Conservation (phyloP, 2,329 filamentous ascomycete genomes). For the Sclerotinia borealis region DNA sequence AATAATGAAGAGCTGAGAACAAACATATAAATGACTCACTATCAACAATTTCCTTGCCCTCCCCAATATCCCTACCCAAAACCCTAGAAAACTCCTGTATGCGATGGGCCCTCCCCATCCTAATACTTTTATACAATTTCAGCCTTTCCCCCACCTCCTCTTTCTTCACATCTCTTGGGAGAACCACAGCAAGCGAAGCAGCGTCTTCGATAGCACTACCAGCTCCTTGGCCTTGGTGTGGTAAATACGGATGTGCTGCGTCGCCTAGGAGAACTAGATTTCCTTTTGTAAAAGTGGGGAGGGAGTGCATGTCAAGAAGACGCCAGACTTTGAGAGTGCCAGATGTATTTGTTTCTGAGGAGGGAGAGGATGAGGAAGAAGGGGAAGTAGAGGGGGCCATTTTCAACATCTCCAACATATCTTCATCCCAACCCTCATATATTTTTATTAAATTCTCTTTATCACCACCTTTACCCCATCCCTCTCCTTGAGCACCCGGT, state of each 20-base stretch:
- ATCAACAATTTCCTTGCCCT: slow-evolving; percentile 37
- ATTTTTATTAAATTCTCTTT: neutral
- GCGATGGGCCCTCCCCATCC: slow-evolving; percentile 49
- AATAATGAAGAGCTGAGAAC: neutral
- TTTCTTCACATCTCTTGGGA: slow-evolving; percentile 40
- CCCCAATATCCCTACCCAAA: slow-evolving; percentile 42
- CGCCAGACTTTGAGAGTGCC: slow-evolving; percentile 49
- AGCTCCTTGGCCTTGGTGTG: slow-evolving; percentile 58
- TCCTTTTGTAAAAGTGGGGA: slow-evolving; percentile 49
- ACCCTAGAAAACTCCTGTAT: slow-evolving; percentile 54
- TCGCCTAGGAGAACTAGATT: slow-evolving; percentile 56
- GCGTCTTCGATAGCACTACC: slow-evolving; percentile 63
- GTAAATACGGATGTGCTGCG: slow-evolving; percentile 62
- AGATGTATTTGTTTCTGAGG: slow-evolving; percentile 13
- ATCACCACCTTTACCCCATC: neutral
- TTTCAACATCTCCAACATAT: neutral
- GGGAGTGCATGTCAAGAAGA: slow-evolving; percentile 54
- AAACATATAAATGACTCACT: slow-evolving; percentile 35
- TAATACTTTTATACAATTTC: slow-evolving; percentile 51
- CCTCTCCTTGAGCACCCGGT: slow-evolving; percentile 28
- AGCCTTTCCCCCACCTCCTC: slow-evolving; percentile 49
- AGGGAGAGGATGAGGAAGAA: neutral
- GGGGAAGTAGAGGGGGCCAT: neutral
- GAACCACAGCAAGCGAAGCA: slow-evolving; percentile 49
- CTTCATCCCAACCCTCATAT: slow-evolving; percentile 1